Conservation (phyloP, 805 yeast species). For the Kazachstania psychrophila region DNA sequence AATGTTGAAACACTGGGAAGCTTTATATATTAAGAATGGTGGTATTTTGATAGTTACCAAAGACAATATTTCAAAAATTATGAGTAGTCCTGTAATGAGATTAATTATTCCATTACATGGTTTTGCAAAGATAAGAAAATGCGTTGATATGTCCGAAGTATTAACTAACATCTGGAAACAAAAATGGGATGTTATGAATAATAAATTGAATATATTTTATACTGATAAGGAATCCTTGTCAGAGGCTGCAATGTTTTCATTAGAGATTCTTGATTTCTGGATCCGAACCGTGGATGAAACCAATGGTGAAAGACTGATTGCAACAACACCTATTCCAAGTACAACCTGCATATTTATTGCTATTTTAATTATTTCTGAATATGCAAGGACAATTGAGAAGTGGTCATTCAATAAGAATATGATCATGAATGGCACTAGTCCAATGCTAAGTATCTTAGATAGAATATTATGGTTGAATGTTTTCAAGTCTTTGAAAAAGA, state of each 20-base stretch:
- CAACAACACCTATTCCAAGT: slow-evolving; percentile 65
- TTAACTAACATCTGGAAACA: slow-evolving; percentile 51
- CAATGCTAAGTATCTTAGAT: slow-evolving; percentile 37
- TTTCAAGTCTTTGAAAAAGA: slow-evolving; percentile 48
- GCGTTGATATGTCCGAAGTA: slow-evolving; percentile 51
- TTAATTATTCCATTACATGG: slow-evolving; percentile 56
- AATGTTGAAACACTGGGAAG: slow-evolving; percentile 60
- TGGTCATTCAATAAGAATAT: slow-evolving; percentile 17
- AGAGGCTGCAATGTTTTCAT: slow-evolving; percentile 49
- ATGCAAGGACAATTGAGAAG: slow-evolving; percentile 45
- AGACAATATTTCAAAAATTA: slow-evolving; percentile 30
- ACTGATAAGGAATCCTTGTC: slow-evolving; percentile 53
- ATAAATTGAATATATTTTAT: slow-evolving; percentile 36
- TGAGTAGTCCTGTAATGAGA: slow-evolving; percentile 48
- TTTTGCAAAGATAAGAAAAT: slow-evolving; percentile 58
- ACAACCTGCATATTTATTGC: slow-evolving; percentile 55
- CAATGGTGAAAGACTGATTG: neutral
- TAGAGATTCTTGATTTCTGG: slow-evolving; percentile 61
- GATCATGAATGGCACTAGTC: slow-evolving; percentile 13
- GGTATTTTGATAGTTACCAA: slow-evolving; percentile 51
- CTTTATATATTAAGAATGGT: slow-evolving; percentile 48
- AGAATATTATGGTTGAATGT: slow-evolving; percentile 58
- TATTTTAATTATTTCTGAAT: slow-evolving; percentile 53
- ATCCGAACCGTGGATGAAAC: slow-evolving; percentile 45
- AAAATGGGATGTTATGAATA: slow-evolving; percentile 61